Base-by-base conservation (phyloP, 352 stramenopile species). In the Paralagenidium karlingii region DNA sequence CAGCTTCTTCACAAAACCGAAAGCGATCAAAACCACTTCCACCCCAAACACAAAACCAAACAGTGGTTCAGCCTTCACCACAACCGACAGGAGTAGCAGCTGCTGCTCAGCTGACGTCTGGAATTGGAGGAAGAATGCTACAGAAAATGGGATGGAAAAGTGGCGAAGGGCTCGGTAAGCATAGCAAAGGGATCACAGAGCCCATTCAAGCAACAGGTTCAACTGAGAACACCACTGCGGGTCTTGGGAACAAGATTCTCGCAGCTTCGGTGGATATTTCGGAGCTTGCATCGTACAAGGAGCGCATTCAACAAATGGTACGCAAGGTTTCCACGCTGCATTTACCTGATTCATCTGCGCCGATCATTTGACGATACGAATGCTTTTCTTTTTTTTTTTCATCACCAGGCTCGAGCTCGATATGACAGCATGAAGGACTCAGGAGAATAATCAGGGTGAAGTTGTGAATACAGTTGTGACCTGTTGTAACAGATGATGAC, bases 131-230 rank as follows among this genome's bases (percentile, higher is more conserved):
- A 8, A 89, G 86, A 44, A 81, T 91, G 73, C 61, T 91, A 18
- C 85, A 87, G 41, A 77, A 86, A 60, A 91, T 89, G 78, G 78
- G 75, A 4, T 91, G 78, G 78, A 89, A 89, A 37, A 76, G 68
- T 12, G 78, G 78, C 7, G 59, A 88, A 47, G 78, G 78, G 7
- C 61, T 91, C 1, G 78, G 78, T 27, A 91, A 89, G 46, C 59
- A 81, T 15, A 70, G 73, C 24, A 86, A 70, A 1, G 78, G 78
- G 4, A 87, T 87, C 48, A 91, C 75, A 0, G 61, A 58, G 6
- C 70, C 74, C 3, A 65, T 91, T 31, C 62, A 69, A 5, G 45
- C 59, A 0, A 56, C 55, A 1, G 70, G 63, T 49, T 38, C 40
- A 22, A 49, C 38, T 18, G 55, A 62, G 5, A 58, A 52, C 5